Base-by-base conservation (phyloP, 805 yeast genomes). In the Alloascoidea hylecoeti region DNA sequence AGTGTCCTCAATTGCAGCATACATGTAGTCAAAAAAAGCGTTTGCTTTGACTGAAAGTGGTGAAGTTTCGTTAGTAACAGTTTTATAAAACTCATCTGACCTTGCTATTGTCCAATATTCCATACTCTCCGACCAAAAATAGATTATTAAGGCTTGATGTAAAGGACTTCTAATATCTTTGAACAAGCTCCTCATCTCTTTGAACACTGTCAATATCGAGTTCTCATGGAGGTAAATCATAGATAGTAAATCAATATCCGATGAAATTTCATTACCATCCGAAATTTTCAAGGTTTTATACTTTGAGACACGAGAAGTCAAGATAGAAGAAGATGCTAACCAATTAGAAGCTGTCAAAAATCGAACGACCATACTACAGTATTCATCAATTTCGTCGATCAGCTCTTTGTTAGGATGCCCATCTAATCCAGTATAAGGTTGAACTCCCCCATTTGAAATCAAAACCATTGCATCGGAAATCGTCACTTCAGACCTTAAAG, bases 21-120 rank as follows among this genome's bases (percentile, higher is more conserved):
- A 41, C 17, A 41, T 16, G 23, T 35, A 35, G n/a, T 44, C 49
- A 36, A 44, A 42, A 3, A 46, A 34, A n/a, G 18, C 36, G n/a
- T 35, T 38, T 2, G 39, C 36, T 36, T 42, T 38, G 16, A 39
- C 41, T 19, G 44, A 39, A 4, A 44, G 34, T n/a, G 40, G 18
- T 6, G 36, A 38, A 5, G 33, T 19, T 5, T 13, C 17, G 2
- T 39, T 27, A 23, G 30, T 9, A n/a, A n/a, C n/a, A 4, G 35
- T 40, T n/a, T 18, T 35, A 15, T 41, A 62, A 37, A 41, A 58
- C 37, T 72, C 75, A 3, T 45, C 39, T 0, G 77, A 68, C 43
- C 72, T 58, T 9, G 72, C 58, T 39, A 64, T 48, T 2, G 69
- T 57, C 80, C 81, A 75, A 33, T 58, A 53, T 41, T 58, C 55